Evolutionary conservation across 495 filamentous ascomycete species (phyloP), one percentile per base, ranked within the genome.

Genomic region (Trichoderma virens): DNA sequence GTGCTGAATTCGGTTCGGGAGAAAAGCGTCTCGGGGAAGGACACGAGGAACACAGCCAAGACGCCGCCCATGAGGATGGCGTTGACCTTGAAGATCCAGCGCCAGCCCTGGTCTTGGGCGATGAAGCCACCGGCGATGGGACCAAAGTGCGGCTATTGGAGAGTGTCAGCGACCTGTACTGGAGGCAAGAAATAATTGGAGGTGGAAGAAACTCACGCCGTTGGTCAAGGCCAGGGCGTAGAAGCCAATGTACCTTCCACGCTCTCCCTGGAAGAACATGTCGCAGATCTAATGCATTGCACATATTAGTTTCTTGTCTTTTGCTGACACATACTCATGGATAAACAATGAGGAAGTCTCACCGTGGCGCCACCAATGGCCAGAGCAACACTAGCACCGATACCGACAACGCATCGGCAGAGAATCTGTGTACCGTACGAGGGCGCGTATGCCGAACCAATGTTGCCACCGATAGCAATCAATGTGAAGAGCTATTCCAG

Each of bases 11-110:
- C 66, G 64, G 69, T 67, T 23, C 71, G 69, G 1, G 67, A 67
- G 68, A 71, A 73, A 51, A 73, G 67, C 8, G 71, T 73, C 63
- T 73, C 71, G 16, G 71, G 71, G 65, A 73, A 68, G 60, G 68
- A 67, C 38, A 73, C 67, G 54, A 73, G 56, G 32, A 65, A 68
- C 35, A 71, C 32, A 27, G 60, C 45, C 54, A 69, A 66, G 59
- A 67, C 62, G 43, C 63, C 27, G 13, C 62, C 32, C 25, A 69
- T 67, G 30, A 59, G 60, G 62, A 73, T 69, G 23, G 71, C 67
- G 30, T 68, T 68, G 25, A 69, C 64, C 38, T 64, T 70, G 63
- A 71, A 73, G 62, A 70, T 69, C 71, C 71, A 56, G 23, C 51
- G 51, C 23, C 23, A 56, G 18, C 51, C 51, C 8, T 28, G 23